A percentile compares a stretch with the other conserved stretches of the same genome.
These are phyloP conservation scores for Albophoma yamanashiensis DNA, from an alignment of 2,329 filamentous ascomycete species.

Conservation along the genomic window DNA sequence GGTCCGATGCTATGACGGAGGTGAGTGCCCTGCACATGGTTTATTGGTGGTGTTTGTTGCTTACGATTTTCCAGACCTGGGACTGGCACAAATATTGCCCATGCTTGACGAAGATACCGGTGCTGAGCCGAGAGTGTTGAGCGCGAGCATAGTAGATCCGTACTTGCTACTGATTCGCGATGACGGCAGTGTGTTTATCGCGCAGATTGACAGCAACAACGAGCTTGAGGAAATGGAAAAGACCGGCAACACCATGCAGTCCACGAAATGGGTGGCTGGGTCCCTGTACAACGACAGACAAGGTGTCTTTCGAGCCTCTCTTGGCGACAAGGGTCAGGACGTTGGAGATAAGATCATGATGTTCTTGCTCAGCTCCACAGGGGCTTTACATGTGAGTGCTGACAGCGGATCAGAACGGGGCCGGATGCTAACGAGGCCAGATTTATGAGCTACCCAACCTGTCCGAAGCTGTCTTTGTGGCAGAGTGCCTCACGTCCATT, in stretches of 20 bases:
- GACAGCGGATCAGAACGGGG: too few relatives aligned
- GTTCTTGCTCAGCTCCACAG: conserved; percentile 68
- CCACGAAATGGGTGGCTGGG: conserved; percentile 70
- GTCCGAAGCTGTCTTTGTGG: conserved; percentile 58
- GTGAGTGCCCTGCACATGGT: conserved; percentile 49
- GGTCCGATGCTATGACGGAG: conserved; percentile 80
- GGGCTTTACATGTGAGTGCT: conserved; percentile 58
- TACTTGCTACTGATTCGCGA: conserved; percentile 77
- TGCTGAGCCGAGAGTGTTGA: conserved; percentile 65
- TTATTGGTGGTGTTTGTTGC: not conserved
- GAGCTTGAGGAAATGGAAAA: conserved; percentile 77
- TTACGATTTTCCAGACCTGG: conserved; percentile 52
- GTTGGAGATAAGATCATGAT: conserved; percentile 48
- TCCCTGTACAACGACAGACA: conserved; percentile 67
- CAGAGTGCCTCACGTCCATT: conserved; percentile 68
- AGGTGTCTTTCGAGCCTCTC: conserved; percentile 38
- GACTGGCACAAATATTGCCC: conserved; percentile 80
- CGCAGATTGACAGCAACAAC: conserved; percentile 64
- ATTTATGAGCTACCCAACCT: conserved; percentile 70
- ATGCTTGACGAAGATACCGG: conserved; percentile 88
- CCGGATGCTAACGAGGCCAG: conserved; percentile 26
- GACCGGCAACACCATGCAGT: conserved; percentile 41
- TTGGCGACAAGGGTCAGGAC: conserved; percentile 27
- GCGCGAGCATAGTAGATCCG: conserved; percentile 76
- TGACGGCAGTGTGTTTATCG: conserved; percentile 69